These are phyloP conservation scores for Nosema bombycis DNA, from an alignment of 371 early-diverging fungal species.

Conservation along the genomic window DNA sequence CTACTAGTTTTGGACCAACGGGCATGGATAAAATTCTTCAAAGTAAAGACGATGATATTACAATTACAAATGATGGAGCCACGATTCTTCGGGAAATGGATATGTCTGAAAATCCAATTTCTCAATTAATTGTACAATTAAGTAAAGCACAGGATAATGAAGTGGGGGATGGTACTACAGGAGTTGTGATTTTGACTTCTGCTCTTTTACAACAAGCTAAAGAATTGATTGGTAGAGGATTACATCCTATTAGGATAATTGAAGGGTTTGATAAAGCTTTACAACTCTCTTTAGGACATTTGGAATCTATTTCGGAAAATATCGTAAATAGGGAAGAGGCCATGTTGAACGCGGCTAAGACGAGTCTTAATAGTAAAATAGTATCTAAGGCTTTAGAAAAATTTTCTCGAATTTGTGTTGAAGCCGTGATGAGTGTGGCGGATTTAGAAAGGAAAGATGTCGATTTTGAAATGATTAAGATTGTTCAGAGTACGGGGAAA, in stretches of 20 bases:
- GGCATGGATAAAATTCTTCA: slow-evolving; percentile 96
- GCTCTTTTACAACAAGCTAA: slow-evolving; percentile 92
- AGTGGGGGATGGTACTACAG: slow-evolving; percentile 99
- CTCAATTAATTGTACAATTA: slow-evolving; percentile 88
- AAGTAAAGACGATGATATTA: slow-evolving; percentile 94
- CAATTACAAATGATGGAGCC: slow-evolving; percentile 99
- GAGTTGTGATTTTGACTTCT: slow-evolving; percentile 94
- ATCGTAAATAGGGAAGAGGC: slow-evolving; percentile 33
- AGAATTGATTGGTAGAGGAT: slow-evolving; percentile 82
- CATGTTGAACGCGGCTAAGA: slow-evolving; percentile 88
- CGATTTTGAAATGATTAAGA: slow-evolving; percentile 96
- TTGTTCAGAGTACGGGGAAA: slow-evolving; percentile 92
- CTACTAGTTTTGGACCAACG: slow-evolving; percentile 95
- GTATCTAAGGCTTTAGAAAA: slow-evolving; percentile 81
- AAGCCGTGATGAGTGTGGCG: slow-evolving; percentile 89
- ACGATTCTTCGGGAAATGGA: slow-evolving; percentile 96
- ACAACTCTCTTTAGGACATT: slow-evolving; percentile 76
- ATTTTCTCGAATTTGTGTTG: slow-evolving; percentile 71
- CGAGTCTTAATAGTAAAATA: slow-evolving; percentile 91
- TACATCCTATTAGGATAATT: slow-evolving; percentile 95
- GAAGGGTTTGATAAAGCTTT: slow-evolving; percentile 95
- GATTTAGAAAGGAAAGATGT: slow-evolving; percentile 95
- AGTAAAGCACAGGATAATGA: slow-evolving; percentile 97
- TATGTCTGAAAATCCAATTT: slow-evolving; percentile 88
- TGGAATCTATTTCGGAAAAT: slow-evolving; percentile 82